Conservation (phyloP, 352 stramenopile genomes). For the Phytophthora multivora region DNA sequence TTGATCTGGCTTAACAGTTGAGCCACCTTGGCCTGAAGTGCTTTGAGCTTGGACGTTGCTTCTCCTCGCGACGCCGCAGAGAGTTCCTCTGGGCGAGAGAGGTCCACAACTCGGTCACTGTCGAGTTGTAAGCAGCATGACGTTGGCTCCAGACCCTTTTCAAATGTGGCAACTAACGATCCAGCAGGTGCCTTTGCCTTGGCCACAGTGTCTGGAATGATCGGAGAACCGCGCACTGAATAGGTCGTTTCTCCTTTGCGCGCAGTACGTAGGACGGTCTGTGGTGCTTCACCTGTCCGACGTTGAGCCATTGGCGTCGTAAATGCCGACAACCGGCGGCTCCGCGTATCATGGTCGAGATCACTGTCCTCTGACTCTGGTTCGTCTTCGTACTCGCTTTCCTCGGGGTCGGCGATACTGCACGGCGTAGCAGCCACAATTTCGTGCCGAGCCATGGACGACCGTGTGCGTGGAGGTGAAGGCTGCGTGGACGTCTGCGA, state of each 20-base stretch:
- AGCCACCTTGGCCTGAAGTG: constrained; percentile 72
- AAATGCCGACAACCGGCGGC: constrained; percentile 38
- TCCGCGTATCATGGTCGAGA: constrained; percentile 10
- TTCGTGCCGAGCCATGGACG: constrained; percentile 26
- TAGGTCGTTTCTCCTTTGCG: constrained; percentile 79
- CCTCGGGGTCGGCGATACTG: constrained; percentile 23
- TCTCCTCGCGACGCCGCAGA: constrained; percentile 60
- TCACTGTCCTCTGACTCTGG: constrained; percentile 1
- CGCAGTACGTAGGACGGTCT: constrained; percentile 66
- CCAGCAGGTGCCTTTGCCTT: constrained; percentile 63
- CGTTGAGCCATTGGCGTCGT: constrained; percentile 46
- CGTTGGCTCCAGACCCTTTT: constrained; percentile 44
- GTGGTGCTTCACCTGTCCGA: constrained; percentile 1
- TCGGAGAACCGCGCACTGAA: constrained; percentile 70
- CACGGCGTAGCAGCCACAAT: constrained; percentile 52
- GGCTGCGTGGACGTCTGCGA: constrained; percentile 13
- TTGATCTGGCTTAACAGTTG: constrained; percentile 69
- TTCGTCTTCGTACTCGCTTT: constrained; percentile 23
- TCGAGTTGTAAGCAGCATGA: constrained; percentile 69
- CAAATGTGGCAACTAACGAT: constrained; percentile 70
- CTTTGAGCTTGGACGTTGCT: constrained; percentile 65
- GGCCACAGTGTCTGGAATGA: constrained; percentile 57
- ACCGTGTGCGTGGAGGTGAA: constrained; percentile 14
- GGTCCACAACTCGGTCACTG: constrained; percentile 59
- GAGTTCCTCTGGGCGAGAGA: constrained; percentile 67